These are phyloP conservation scores for Teratosphaeria viscida DNA, from an alignment of 2,329 filamentous ascomycete species.

Conservation along the genomic window DNA sequence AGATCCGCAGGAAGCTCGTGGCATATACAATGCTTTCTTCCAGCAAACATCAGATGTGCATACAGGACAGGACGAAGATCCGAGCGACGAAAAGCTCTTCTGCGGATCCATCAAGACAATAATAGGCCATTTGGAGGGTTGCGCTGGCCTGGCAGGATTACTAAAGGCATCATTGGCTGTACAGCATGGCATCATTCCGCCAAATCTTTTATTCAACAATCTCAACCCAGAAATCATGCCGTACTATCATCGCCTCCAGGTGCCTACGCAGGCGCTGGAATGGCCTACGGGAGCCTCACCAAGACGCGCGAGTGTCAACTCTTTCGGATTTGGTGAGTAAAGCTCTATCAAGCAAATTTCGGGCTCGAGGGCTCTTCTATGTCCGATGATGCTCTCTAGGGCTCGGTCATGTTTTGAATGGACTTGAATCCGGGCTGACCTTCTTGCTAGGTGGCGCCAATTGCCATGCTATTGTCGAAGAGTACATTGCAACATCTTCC, in stretches of 20 bases:
- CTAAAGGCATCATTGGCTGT: slow-evolving; percentile 11
- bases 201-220: slow-evolving; percentile 1
- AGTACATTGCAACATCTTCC: background rate
- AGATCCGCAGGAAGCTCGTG: background rate
- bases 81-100: background rate
- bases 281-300: background rate
- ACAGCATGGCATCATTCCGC: slow-evolving; percentile 14
- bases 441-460: background rate
- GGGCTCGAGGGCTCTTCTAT: too few relatives aligned
- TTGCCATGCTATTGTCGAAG: background rate
- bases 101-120: slow-evolving; percentile 8
- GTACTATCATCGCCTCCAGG: background rate
- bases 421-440: background rate
- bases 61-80: background rate
- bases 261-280: background rate
- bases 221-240: background rate
- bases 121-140: slow-evolving; percentile 7
- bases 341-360: too few relatives aligned
- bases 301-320: background rate
- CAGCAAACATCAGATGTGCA: slow-evolving; percentile 2
- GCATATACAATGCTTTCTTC: background rate
- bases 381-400: too few relatives aligned
- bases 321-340: background rate
- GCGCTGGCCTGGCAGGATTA: slow-evolving; percentile 5
- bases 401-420: too few relatives aligned